Evolutionary conservation across 495 filamentous ascomycete genomes (phyloP).

Genomic region (Hyaloscypha bicolor): DNA sequence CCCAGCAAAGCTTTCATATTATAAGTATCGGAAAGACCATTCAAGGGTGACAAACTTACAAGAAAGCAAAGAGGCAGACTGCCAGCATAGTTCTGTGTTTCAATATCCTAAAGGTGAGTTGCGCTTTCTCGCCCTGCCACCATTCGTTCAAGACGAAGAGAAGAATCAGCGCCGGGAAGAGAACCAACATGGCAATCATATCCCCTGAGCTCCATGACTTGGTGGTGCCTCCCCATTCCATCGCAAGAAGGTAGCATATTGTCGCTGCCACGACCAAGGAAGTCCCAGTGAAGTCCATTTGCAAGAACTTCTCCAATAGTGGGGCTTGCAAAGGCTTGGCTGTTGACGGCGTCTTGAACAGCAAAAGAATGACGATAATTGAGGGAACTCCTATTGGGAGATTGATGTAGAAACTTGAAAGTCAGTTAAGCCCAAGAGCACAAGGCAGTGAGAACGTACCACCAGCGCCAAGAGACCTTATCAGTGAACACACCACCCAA

Average conservation of each 20-base stretch:
- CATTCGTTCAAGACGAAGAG: slow-evolving; percentile 45
- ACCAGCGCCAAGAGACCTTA: slow-evolving; percentile 62
- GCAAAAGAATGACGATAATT: slow-evolving; percentile 44
- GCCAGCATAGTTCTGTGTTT: not conserved
- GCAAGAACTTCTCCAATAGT: slow-evolving; percentile 36
- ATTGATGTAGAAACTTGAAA: slow-evolving; percentile 59
- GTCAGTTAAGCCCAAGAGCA: slow-evolving; percentile 38
- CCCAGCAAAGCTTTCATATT: not conserved
- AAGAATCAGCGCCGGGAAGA: slow-evolving; percentile 45
- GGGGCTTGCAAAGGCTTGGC: not conserved
- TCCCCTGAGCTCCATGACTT: slow-evolving; percentile 50
- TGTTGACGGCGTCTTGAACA: slow-evolving; percentile 35
- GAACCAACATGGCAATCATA: slow-evolving; percentile 49
- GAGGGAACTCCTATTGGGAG: slow-evolving; percentile 54
- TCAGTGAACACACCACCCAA: slow-evolving; percentile 67
- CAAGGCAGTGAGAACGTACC: slow-evolving; percentile 45
- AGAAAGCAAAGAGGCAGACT: not conserved
- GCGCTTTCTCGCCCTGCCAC: slow-evolving; percentile 43
- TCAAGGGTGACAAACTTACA: slow-evolving; percentile 22
- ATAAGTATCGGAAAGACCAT: not conserved
- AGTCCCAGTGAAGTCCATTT: slow-evolving; percentile 55
- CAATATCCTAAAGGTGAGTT: slow-evolving; percentile 1
- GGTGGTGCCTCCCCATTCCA: slow-evolving; percentile 63
- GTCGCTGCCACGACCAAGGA: slow-evolving; percentile 52
- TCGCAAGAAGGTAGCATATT: slow-evolving; percentile 60